Conservation (phyloP, 345 rosid genomes). For the Stellera chamaejasme region DNA sequence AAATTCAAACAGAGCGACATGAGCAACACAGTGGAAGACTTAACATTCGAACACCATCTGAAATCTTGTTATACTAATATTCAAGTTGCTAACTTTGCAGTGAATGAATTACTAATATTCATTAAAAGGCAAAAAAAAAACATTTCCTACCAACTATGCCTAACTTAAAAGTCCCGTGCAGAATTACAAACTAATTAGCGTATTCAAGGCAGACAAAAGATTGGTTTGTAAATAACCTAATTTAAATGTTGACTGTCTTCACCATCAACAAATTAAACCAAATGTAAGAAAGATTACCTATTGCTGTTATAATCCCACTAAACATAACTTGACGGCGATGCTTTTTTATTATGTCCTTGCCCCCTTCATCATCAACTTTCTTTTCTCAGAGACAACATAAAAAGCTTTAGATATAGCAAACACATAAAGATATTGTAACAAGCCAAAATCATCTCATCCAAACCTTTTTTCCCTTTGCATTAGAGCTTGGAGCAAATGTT, state of each 20-base stretch:
- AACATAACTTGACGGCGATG: conserved; percentile 83
- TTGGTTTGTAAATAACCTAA: too few relatives aligned
- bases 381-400: conserved; percentile 32
- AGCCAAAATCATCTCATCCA: conserved; percentile 5
- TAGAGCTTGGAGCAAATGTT: conserved; percentile 45
- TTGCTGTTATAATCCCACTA: conserved; percentile 89
- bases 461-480: conserved; percentile 70
- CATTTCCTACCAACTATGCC: too few relatives aligned
- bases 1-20: background rate
- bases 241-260: too few relatives aligned
- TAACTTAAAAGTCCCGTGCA: too few relatives aligned
- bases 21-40: background rate
- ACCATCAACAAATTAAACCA: background rate
- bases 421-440: conserved; percentile 2
- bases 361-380: conserved; percentile 63
- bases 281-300: conserved; percentile 40
- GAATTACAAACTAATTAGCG: too few relatives aligned
- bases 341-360: conserved; percentile 81
- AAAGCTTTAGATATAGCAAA: conserved; percentile 13
- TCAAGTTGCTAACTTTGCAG: too few relatives aligned
- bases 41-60: too few relatives aligned
- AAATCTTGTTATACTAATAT: too few relatives aligned
- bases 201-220: too few relatives aligned
- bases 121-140: too few relatives aligned
- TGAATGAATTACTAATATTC: too few relatives aligned